Evolutionary conservation across 495 filamentous ascomycete species (phyloP).

Genomic region (Penicillium manginii): DNA sequence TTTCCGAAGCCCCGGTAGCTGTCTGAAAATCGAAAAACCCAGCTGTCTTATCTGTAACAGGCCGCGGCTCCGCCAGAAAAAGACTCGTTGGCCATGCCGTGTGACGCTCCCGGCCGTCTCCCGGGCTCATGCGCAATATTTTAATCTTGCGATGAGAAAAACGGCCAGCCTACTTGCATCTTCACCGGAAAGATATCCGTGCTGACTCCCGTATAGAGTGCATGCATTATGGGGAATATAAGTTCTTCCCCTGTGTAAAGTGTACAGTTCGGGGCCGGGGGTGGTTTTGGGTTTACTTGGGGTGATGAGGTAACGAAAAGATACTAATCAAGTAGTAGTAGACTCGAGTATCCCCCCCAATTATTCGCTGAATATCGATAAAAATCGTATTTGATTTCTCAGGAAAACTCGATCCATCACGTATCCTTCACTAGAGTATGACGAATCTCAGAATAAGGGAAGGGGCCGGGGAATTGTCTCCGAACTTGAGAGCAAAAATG

Average conservation of each 20-base stretch:
- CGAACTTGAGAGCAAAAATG: too few relatives aligned
- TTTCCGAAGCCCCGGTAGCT: background rate
- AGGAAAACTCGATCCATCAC: too few relatives aligned
- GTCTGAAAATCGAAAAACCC: background rate
- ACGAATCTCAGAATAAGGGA: background rate
- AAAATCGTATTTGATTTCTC: too few relatives aligned
- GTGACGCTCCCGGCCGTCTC: constrained; percentile 20
- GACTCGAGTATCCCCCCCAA: too few relatives aligned
- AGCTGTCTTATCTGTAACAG: background rate
- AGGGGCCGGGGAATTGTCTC: too few relatives aligned
- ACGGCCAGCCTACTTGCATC: constrained; percentile 19
- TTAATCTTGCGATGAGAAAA: constrained; percentile 16
- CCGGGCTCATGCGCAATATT: constrained; percentile 9
- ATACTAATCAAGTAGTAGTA: too few relatives aligned
- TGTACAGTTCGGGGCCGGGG: background rate
- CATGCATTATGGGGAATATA: background rate
- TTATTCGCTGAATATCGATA: too few relatives aligned
- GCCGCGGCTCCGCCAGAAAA: constrained; percentile 1
- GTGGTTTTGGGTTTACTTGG: background rate
- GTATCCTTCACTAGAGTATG: background rate
- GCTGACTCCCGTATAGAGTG: constrained; percentile 2
- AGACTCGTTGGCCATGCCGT: constrained; percentile 21
- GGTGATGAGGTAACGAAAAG: background rate
- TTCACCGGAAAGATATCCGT: constrained; percentile 12
- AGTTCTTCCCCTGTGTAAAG: background rate